Percentiles rank a stretch among this genome's conserved stretches.
phyloP scores from a whole-genome alignment of 2,329 filamentous ascomycete genomes.

The Aciculosporium take region DNA sequence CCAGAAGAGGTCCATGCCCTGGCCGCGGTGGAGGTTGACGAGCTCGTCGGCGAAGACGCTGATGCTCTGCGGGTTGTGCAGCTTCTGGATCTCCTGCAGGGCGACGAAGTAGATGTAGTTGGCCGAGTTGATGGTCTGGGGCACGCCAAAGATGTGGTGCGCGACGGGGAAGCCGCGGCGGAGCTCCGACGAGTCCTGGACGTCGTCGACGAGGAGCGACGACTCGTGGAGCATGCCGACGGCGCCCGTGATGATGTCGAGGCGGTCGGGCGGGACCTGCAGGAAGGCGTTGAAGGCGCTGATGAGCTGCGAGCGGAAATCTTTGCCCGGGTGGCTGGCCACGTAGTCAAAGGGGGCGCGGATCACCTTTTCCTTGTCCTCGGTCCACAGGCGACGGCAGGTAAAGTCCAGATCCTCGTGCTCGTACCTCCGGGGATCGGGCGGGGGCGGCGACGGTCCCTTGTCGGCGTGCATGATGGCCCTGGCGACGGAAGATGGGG shows the following conservation, averaged over 20 bases:
- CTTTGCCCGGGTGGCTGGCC: slow-evolving; percentile 65
- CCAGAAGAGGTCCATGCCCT: slow-evolving; percentile 89
- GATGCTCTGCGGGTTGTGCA: slow-evolving; percentile 53
- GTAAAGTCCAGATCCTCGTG: slow-evolving; percentile 41
- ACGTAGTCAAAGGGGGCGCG: slow-evolving; percentile 72
- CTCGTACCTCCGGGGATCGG: slow-evolving; percentile 38
- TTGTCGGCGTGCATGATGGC: slow-evolving; percentile 18
- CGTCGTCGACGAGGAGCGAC: slow-evolving; percentile 73
- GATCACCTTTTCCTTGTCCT: slow-evolving; percentile 64
- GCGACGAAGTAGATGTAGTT: slow-evolving; percentile 83
- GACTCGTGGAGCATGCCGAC: slow-evolving; percentile 79
- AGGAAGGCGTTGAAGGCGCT: slow-evolving; percentile 71
- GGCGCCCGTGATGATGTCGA: slow-evolving; percentile 63
- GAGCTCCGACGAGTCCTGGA: slow-evolving; percentile 66
- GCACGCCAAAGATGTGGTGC: slow-evolving; percentile 70
- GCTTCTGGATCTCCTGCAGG: slow-evolving; percentile 56
- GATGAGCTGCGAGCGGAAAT: slow-evolving; percentile 69
- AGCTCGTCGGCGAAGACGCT: slow-evolving; percentile 70
- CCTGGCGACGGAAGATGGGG: slow-evolving; percentile 1
- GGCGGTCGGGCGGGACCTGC: slow-evolving; percentile 52
- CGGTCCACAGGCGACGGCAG: slow-evolving; percentile 45
- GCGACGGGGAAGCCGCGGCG: slow-evolving; percentile 70
- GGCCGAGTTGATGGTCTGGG: slow-evolving; percentile 80
- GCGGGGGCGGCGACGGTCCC: slow-evolving; percentile 23
- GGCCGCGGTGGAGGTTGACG: slow-evolving; percentile 69